Conservation (phyloP, 1,139 yeast genomes). For the Zygosaccharomyces sapae region DNA sequence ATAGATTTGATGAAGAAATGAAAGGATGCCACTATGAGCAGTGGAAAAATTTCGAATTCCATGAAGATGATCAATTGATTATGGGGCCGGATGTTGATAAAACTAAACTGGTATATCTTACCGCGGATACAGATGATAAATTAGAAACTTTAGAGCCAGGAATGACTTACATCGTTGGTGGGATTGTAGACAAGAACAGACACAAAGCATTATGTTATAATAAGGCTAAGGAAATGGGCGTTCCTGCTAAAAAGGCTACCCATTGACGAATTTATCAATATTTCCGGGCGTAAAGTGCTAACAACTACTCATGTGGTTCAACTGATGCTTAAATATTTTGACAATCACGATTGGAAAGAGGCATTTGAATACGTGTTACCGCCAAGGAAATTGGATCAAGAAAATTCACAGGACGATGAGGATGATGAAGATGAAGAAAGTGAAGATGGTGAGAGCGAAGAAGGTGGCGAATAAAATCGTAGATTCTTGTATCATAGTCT, state of each 20-base stretch:
- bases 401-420: constrained; percentile 11
- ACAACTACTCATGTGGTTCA: constrained; percentile 95
- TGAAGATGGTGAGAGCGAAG: neutral
- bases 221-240: constrained; percentile 72
- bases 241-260: constrained; percentile 78
- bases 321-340: constrained; percentile 75
- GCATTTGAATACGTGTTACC: constrained; percentile 88
- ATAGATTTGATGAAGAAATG: constrained; percentile 64
- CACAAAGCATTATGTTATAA: constrained; percentile 76
- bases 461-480: neutral
- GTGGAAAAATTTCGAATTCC: constrained; percentile 65
- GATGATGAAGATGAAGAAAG: constrained; percentile 6
- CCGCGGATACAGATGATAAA: constrained; percentile 81
- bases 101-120: constrained; percentile 59
- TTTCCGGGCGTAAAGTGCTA: constrained; percentile 81
- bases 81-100: constrained; percentile 35
- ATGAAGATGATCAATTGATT: constrained; percentile 42
- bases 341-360: constrained; percentile 71
- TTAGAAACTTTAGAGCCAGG: constrained; percentile 59
- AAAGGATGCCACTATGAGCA: constrained; percentile 49
- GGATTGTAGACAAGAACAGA: constrained; percentile 93
- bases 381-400: constrained; percentile 53
- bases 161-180: constrained; percentile 83
- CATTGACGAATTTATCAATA: constrained; percentile 74
- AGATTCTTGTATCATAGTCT: neutral